Evolutionary conservation across 2,329 filamentous ascomycete species (phyloP).

Genomic region (Trichoderma koningii): DNA sequence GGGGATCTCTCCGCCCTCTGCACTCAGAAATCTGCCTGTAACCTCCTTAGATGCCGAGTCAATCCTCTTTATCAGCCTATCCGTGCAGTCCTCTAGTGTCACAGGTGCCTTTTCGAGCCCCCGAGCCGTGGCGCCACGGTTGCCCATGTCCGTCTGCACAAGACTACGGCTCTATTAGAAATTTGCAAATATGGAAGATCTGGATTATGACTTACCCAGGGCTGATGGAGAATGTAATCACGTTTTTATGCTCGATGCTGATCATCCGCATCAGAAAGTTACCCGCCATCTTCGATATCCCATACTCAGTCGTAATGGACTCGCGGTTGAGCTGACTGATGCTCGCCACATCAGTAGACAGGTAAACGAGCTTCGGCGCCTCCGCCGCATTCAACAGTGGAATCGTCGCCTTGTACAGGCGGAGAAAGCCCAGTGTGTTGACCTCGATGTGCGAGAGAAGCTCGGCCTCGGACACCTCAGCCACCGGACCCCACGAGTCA

Average conservation of each 20-base stretch:
- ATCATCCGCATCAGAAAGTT: slow-evolving; percentile 1
- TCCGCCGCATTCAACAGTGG: background rate
- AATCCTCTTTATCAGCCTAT: background rate
- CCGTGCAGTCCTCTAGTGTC: background rate
- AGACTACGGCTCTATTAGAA: background rate
- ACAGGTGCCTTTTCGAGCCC: background rate
- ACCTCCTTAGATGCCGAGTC: background rate
- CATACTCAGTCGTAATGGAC: background rate
- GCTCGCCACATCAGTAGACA: background rate
- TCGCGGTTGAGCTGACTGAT: background rate
- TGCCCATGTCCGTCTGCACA: background rate
- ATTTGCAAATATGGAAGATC: background rate
- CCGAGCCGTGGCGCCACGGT: background rate
- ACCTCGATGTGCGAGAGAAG: background rate
- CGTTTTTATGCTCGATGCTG: background rate
- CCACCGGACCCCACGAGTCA: background rate
- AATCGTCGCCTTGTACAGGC: background rate
- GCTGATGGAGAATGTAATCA: background rate
- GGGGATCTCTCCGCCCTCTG: background rate
- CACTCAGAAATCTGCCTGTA: background rate
- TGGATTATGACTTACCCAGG: background rate
- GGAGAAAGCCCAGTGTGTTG: background rate
- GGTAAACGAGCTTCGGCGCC: background rate
- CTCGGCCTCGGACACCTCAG: background rate
- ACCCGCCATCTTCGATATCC: background rate